Percentiles rank a stretch among this genome's conserved stretches.
Conservation (phyloP, 1,284 basidiomycete genomes). For the Inonotus hispidus region DNA sequence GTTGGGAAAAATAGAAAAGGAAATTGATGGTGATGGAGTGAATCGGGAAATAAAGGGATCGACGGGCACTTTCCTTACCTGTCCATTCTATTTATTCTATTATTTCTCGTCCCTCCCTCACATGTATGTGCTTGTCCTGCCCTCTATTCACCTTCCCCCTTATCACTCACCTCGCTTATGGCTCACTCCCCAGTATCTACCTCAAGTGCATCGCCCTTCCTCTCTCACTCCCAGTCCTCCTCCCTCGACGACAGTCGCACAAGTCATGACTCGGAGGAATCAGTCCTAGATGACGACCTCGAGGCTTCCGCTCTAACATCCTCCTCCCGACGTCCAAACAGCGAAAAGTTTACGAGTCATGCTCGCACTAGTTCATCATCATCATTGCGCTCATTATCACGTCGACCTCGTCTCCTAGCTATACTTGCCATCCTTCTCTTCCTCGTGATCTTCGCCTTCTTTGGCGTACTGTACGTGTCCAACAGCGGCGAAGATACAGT, state of each 20-base stretch:
- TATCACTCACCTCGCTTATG: background rate
- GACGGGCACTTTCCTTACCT: background rate
- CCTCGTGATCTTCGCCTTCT: conserved; percentile 2
- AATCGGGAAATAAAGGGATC: too few species aligned
- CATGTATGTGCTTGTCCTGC: too few species aligned
- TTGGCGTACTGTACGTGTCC: conserved; percentile 11
- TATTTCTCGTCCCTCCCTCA: background rate
- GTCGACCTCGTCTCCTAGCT: conserved; percentile 7
- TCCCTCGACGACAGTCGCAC: background rate
- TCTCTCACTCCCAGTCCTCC: background rate
- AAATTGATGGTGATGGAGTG: too few species aligned
- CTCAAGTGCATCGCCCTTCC: conserved; percentile 4
- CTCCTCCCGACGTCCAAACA: background rate
- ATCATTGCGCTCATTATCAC: background rate
- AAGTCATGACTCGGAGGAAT: background rate
- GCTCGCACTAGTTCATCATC: background rate
- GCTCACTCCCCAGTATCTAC: background rate
- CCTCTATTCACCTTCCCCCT: background rate
- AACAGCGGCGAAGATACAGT: background rate
- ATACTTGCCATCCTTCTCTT: conserved; percentile 4
- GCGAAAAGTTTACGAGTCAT: background rate
- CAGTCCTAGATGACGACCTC: conserved; percentile 9
- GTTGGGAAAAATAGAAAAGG: too few species aligned
- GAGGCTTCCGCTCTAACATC: background rate
- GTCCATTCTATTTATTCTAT: background rate